Percentiles rank a stretch among this genome's conserved stretches.
Conservation (phyloP, 805 yeast species). For the Barnettozyma californica region DNA sequence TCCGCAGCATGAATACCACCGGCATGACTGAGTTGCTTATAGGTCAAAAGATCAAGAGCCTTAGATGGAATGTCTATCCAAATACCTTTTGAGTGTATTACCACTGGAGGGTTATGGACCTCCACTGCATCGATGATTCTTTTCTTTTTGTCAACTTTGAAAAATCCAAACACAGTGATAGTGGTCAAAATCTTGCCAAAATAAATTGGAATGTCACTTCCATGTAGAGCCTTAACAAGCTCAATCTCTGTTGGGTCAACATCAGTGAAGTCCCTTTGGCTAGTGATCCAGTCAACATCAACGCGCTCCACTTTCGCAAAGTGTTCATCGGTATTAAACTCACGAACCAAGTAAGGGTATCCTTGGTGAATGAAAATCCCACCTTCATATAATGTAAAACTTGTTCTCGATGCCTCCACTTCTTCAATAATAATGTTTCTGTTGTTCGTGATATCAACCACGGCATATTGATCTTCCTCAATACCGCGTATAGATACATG, state of each 20-base stretch:
- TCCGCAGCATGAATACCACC: slow-evolving; percentile 97
- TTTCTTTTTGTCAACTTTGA: slow-evolving; percentile 71
- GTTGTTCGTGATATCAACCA: slow-evolving; percentile 80
- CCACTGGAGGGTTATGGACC: slow-evolving; percentile 81
- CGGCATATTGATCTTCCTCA: slow-evolving; percentile 79
- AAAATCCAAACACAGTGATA: slow-evolving; percentile 84
- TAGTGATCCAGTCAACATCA: slow-evolving; percentile 90
- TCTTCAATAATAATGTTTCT: slow-evolving; percentile 79
- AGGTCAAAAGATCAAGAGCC: slow-evolving; percentile 54
- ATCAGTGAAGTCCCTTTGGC: slow-evolving; percentile 88
- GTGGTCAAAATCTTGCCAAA: slow-evolving; percentile 73
- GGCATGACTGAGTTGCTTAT: slow-evolving; percentile 62
- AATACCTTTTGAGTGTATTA: slow-evolving; percentile 66
- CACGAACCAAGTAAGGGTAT: slow-evolving; percentile 76
- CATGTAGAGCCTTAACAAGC: slow-evolving; percentile 47
- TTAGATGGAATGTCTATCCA: slow-evolving; percentile 82
- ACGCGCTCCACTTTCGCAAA: slow-evolving; percentile 85
- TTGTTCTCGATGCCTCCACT: slow-evolving; percentile 81
- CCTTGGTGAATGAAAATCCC: slow-evolving; percentile 96
- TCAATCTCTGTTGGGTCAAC: slow-evolving; percentile 82
- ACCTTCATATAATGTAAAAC: slow-evolving; percentile 87
- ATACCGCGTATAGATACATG: slow-evolving; percentile 76
- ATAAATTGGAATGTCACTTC: slow-evolving; percentile 55
- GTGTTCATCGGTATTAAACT: slow-evolving; percentile 71
- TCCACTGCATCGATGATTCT: slow-evolving; percentile 92